phyloP scores from a whole-genome alignment of 352 stramenopile genomes.

The Phytophthora parvispora region DNA sequence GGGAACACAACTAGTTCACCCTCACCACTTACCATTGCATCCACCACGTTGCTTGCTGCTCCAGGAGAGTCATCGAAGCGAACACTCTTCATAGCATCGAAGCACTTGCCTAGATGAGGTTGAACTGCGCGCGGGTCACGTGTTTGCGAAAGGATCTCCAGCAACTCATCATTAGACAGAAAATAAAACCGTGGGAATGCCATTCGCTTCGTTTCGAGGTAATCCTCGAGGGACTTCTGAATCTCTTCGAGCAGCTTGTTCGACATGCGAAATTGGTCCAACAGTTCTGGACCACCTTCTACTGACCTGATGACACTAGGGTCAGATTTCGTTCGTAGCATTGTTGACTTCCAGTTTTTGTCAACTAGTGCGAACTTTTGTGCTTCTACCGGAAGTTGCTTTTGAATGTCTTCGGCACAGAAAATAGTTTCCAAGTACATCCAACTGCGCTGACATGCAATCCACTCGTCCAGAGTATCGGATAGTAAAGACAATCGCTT shows the following conservation, averaged over 20 bases:
- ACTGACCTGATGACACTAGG: constrained; percentile 84
- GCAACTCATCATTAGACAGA: constrained; percentile 93
- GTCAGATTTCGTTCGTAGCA: constrained; percentile 83
- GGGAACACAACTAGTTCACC: constrained; percentile 89
- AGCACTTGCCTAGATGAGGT: constrained; percentile 93
- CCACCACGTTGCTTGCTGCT: constrained; percentile 63
- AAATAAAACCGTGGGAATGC: constrained; percentile 95
- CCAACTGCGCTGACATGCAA: constrained; percentile 87
- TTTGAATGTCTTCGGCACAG: constrained; percentile 91
- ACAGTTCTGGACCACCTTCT: constrained; percentile 73
- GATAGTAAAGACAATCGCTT: constrained; percentile 89
- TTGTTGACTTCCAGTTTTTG: constrained; percentile 89
- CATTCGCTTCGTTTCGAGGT: constrained; percentile 94
- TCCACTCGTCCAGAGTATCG: constrained; percentile 89
- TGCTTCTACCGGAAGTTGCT: constrained; percentile 87
- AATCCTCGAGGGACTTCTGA: constrained; percentile 94
- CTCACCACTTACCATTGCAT: constrained; percentile 88
- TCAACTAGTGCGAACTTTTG: constrained; percentile 90
- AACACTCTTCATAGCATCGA: constrained; percentile 95
- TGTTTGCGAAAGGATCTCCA: constrained; percentile 94
- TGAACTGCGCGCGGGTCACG: constrained; percentile 91
- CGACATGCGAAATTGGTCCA: constrained; percentile 88
- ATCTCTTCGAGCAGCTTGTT: constrained; percentile 93
- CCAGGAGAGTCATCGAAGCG: constrained; percentile 74
- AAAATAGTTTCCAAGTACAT: constrained; percentile 94